phyloP scores from a whole-genome alignment of 805 yeast species.

The Ogataea pini region DNA sequence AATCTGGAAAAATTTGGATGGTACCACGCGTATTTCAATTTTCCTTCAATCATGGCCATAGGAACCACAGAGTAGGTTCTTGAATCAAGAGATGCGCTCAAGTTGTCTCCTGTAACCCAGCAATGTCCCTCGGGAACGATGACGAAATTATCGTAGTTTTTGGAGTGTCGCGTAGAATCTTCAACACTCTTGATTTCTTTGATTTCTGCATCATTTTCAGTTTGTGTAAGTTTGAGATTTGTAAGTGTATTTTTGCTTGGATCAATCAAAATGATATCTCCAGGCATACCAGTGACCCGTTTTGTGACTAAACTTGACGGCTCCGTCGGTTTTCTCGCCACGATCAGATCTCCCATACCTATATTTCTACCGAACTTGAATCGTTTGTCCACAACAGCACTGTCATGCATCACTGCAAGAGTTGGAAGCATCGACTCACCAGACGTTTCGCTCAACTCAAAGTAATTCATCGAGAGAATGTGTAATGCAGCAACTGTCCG shows the following conservation, averaged over 20 bases:
- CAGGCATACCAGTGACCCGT: slow-evolving; percentile 94
- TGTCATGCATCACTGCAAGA: slow-evolving; percentile 69
- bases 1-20: slow-evolving; percentile 35
- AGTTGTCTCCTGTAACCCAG: slow-evolving; percentile 96
- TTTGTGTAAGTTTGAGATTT: slow-evolving; percentile 21
- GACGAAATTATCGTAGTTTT: slow-evolving; percentile 52
- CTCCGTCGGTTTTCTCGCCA: slow-evolving; percentile 87
- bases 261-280: slow-evolving; percentile 79
- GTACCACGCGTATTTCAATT: slow-evolving; percentile 71
- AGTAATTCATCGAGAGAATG: slow-evolving; percentile 37
- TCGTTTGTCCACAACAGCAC: slow-evolving; percentile 71
- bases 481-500: slow-evolving; percentile 68
- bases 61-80: slow-evolving; percentile 90
- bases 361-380: slow-evolving; percentile 65
- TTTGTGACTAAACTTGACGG: slow-evolving; percentile 87
- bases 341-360: slow-evolving; percentile 81
- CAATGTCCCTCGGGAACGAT: slow-evolving; percentile 91
- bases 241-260: slow-evolving; percentile 63
- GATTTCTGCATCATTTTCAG: slow-evolving; percentile 3
- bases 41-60: slow-evolving; percentile 83
- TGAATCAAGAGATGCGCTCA: slow-evolving; percentile 84
- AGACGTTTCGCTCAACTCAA: slow-evolving; percentile 55
- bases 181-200: slow-evolving; percentile 21
- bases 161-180: slow-evolving; percentile 3
- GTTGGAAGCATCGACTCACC: slow-evolving; percentile 98